Evolutionary conservation across 176 grass and related monocot genomes (phyloP).

Genomic region (Rhipidocladum racemiflorum): DNA sequence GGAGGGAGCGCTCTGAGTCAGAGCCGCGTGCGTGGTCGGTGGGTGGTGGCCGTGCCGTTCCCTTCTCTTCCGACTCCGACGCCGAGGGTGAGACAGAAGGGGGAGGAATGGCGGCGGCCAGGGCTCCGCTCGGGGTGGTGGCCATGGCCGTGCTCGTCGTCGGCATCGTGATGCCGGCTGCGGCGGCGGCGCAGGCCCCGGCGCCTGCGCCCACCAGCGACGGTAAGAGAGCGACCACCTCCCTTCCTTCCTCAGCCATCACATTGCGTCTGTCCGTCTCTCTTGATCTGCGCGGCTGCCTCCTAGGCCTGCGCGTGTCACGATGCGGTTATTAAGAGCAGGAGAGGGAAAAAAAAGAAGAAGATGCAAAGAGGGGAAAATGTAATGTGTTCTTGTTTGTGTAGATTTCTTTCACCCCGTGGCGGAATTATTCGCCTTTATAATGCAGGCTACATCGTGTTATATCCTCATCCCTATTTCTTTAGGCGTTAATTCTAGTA

Average conservation of each 20-base stretch:
- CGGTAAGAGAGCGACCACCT: not conserved
- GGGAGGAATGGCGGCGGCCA: conserved; percentile 25
- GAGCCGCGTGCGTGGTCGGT: conserved; percentile 20
- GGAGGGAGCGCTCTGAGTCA: not conserved
- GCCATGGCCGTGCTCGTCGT: conserved; percentile 35
- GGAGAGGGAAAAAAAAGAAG: not conserved
- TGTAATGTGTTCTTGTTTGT: not conserved
- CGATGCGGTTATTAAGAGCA: not conserved
- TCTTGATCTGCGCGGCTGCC: not conserved
- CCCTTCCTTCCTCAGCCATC: not conserved
- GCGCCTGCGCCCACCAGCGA: conserved; percentile 48
- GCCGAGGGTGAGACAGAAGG: not conserved
- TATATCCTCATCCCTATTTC: not conserved
- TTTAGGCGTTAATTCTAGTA: not conserved
- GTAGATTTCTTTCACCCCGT: not conserved
- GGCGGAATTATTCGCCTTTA: not conserved
- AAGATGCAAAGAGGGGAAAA: not conserved
- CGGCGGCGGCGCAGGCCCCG: conserved; percentile 26
- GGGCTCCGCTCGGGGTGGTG: conserved; percentile 14
- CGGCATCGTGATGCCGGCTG: conserved; percentile 40
- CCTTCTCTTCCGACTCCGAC: conserved; percentile 17
- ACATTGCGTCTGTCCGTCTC: not conserved
- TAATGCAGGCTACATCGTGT: not conserved
- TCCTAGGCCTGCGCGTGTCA: not conserved
- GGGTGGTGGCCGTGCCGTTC: conserved; percentile 17